Conservation (phyloP, 495 filamentous ascomycete genomes). For the Aspergillus ostianus region DNA sequence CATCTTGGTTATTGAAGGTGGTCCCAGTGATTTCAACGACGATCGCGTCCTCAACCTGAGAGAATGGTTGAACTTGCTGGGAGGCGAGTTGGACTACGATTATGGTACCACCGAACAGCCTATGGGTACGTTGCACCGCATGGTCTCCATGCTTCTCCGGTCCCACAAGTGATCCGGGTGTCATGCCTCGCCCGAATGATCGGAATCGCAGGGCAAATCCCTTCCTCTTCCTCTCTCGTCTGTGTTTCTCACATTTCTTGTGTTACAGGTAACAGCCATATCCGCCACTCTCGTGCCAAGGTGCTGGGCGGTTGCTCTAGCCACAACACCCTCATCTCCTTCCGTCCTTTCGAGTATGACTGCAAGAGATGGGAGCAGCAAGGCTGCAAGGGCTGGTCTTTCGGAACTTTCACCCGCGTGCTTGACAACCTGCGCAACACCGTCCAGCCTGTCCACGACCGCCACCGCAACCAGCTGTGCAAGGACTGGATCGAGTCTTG, state of each 20-base stretch:
- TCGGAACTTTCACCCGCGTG: constrained; percentile 71
- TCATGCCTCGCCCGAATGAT: not conserved
- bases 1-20: constrained; percentile 65
- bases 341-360: constrained; percentile 80
- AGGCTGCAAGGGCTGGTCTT: constrained; percentile 75
- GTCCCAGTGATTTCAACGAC: constrained; percentile 60
- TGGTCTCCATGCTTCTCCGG: not conserved
- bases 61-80: constrained; percentile 75
- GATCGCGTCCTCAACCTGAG: constrained; percentile 72
- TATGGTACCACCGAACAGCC: constrained; percentile 85
- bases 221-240: not conserved
- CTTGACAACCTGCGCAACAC: constrained; percentile 76
- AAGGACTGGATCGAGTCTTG: constrained; percentile 79
- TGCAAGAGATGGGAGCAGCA: constrained; percentile 67
- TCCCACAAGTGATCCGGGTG: not conserved
- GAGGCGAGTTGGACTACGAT: constrained; percentile 81
- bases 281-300: constrained; percentile 81
- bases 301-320: constrained; percentile 83
- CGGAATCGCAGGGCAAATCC: not conserved
- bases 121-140: constrained; percentile 51
- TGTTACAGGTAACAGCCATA: constrained; percentile 68
- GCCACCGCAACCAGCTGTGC: constrained; percentile 79
- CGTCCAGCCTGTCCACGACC: constrained; percentile 72
- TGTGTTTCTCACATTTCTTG: not conserved
- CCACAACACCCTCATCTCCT: constrained; percentile 85